Percentiles rank a stretch among this genome's conserved stretches.
Conservation (phyloP, 2,329 filamentous ascomycete species). For the Xylaria digitata region DNA sequence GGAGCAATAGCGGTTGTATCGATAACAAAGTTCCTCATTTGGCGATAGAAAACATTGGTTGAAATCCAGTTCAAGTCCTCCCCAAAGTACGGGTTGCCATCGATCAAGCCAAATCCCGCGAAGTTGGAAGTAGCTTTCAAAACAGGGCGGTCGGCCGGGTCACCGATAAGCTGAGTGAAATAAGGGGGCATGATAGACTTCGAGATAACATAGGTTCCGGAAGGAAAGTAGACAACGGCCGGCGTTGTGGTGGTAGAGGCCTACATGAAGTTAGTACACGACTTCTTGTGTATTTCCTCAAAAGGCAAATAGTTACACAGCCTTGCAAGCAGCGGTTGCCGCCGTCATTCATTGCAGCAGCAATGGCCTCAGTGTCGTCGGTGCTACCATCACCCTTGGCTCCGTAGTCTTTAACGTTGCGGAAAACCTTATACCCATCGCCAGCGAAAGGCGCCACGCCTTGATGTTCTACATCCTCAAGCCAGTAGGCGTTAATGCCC, state of each 20-base stretch:
- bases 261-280: conserved; percentile 42
- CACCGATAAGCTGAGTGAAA: conserved; percentile 71
- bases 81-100: conserved; percentile 63
- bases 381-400: conserved; percentile 58
- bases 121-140: conserved; percentile 66
- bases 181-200: conserved; percentile 70
- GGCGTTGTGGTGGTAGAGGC: conserved; percentile 55
- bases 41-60: conserved; percentile 72
- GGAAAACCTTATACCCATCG: conserved; percentile 57
- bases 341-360: conserved; percentile 55
- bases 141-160: conserved; percentile 66
- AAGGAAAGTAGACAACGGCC: conserved; percentile 58
- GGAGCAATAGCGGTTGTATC: conserved; percentile 58
- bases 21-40: conserved; percentile 73
- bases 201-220: conserved; percentile 66
- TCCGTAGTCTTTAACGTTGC: conserved; percentile 62
- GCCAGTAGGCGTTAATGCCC: conserved; percentile 51
- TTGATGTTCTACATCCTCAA: conserved; percentile 53
- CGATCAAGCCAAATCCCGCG: conserved; percentile 66
- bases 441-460: conserved; percentile 57
- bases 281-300: background rate
- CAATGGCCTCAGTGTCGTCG: conserved; percentile 61
- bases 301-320: conserved; percentile 52
- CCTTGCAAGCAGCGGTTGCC: conserved; percentile 56
- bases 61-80: conserved; percentile 55